phyloP scores from a whole-genome alignment of 2,329 filamentous ascomycete species.

The Eutypa lata region DNA sequence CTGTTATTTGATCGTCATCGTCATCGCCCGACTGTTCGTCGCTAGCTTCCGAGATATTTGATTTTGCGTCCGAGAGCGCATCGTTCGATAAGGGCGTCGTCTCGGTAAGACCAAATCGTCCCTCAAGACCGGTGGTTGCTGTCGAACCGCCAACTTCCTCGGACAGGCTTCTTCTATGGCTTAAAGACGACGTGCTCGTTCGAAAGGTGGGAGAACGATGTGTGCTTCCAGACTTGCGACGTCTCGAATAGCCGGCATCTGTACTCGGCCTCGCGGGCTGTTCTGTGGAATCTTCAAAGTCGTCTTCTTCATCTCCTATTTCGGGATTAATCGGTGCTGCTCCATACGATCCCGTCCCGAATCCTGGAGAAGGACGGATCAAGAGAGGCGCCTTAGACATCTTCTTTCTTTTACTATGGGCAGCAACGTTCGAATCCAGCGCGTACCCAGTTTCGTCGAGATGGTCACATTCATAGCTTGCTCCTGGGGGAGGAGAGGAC shows the following conservation, averaged over 20 bases:
- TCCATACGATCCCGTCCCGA: constrained; percentile 60
- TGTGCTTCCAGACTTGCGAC: constrained; percentile 21
- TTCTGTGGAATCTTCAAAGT: constrained; percentile 22
- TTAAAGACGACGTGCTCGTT: constrained; percentile 25
- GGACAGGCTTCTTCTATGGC: constrained; percentile 32
- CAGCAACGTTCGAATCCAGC: constrained; percentile 16
- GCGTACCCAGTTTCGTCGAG: constrained; percentile 13
- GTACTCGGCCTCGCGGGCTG: constrained; percentile 17
- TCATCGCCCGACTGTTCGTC: constrained; percentile 28
- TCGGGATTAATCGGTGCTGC: constrained; percentile 47
- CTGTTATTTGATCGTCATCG: constrained; percentile 35
- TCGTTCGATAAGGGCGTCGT: constrained; percentile 43
- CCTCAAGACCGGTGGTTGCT: constrained; percentile 51
- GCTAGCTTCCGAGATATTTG: constrained; percentile 22
- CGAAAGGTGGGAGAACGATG: constrained; percentile 18
- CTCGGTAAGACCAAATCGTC: constrained; percentile 51
- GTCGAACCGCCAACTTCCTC: constrained; percentile 50
- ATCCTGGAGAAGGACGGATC: constrained; percentile 56
- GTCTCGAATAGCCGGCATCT: constrained; percentile 20
- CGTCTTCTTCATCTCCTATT: constrained; percentile 30
- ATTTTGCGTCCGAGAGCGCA: constrained; percentile 40
- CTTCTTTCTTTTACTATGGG: constrained; percentile 14
- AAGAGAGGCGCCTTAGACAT: constrained; percentile 53
- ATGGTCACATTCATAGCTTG: constrained; percentile 24
- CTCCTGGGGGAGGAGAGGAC: constrained; percentile 12